Conservation (phyloP, 805 yeast species). For the Candida cerambycidarum region DNA sequence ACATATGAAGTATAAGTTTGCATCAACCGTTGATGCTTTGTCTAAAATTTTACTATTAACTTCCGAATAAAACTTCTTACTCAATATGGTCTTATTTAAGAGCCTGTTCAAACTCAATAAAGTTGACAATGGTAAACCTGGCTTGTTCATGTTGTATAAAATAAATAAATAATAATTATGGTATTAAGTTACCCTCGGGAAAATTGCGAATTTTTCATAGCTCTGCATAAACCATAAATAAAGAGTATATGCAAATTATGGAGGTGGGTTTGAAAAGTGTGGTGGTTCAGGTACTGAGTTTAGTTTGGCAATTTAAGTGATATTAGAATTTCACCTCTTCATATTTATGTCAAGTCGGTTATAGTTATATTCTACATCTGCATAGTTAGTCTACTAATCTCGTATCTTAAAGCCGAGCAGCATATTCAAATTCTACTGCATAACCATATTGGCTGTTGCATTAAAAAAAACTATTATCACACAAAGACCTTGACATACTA, state of each 20-base stretch:
- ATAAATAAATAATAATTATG: background rate
- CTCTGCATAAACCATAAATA: background rate
- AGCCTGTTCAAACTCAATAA: conserved; percentile 27
- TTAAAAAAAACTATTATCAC: no score
- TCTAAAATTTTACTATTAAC: conserved; percentile 40
- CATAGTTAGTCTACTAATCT: no score
- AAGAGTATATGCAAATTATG: background rate
- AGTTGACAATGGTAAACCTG: conserved; percentile 15
- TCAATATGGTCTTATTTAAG: conserved; percentile 33
- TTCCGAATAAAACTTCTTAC: conserved; percentile 41
- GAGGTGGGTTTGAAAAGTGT: no score
- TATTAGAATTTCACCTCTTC: no score
- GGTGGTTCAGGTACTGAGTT: no score
- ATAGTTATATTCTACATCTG: no score
- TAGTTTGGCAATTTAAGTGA: no score
- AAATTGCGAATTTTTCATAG: conserved; percentile 2
- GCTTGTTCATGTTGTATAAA: background rate
- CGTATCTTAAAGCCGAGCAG: background rate
- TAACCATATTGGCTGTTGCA: no score
- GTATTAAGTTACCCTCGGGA: conserved; percentile 3
- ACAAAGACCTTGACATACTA: no score
- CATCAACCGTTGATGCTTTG: conserved; percentile 34
- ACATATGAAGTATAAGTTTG: conserved; percentile 42
- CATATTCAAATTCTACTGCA: no score
- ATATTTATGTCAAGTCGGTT: no score